These are phyloP conservation scores for Scheffersomyces ergatensis DNA, from an alignment of 805 yeast species.

Conservation along the genomic window DNA sequence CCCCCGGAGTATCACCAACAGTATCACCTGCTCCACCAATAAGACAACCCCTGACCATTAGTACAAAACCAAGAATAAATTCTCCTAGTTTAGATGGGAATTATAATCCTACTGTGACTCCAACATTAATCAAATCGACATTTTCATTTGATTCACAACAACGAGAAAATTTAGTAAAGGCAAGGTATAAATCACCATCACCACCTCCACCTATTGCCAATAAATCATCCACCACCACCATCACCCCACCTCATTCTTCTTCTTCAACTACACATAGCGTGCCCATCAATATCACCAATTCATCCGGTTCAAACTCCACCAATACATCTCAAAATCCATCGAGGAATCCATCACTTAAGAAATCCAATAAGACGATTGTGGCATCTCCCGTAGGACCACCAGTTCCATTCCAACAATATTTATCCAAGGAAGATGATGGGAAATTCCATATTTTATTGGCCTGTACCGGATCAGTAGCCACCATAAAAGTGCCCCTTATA, in stretches of 20 bases:
- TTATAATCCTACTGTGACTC: neutral
- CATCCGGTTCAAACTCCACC: neutral
- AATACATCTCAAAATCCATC: constrained; percentile 8
- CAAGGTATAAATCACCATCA: constrained; percentile 4
- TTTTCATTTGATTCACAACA: neutral
- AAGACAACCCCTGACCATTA: neutral
- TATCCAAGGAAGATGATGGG: constrained; percentile 73
- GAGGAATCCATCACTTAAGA: constrained; percentile 26
- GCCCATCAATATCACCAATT: neutral
- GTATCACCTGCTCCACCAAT: neutral
- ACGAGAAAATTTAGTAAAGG: neutral
- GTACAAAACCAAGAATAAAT: constrained; percentile 1
- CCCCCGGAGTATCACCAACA: constrained; percentile 1
- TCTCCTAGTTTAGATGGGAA: neutral
- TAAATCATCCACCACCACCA: neutral
- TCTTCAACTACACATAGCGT: neutral
- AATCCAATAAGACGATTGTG: constrained; percentile 51
- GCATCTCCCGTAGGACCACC: constrained; percentile 60
- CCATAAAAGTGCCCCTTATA: constrained; percentile 87
- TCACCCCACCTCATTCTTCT: constrained; percentile 1
- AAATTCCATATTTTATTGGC: constrained; percentile 87
- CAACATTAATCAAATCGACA: neutral
- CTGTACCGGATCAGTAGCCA: constrained; percentile 95
- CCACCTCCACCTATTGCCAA: constrained; percentile 8
- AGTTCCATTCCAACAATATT: constrained; percentile 71